These are phyloP conservation scores for Solanum sejunctum DNA, from an alignment of 257 asterid genomes.

Conservation along the genomic window DNA sequence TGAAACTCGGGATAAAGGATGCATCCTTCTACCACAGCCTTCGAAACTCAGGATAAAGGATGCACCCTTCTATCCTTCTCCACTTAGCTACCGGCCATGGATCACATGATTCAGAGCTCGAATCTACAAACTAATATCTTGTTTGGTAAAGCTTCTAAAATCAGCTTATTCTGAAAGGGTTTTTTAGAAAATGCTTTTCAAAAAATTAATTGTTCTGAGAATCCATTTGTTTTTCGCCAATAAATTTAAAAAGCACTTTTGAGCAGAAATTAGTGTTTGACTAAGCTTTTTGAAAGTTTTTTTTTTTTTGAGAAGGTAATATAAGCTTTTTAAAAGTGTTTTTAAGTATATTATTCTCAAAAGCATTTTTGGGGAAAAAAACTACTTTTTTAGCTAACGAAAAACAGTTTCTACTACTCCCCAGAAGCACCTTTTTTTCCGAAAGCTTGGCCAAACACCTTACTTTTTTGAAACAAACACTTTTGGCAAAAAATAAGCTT, in stretches of 20 bases:
- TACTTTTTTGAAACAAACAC: not conserved
- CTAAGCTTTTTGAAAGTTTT: not conserved
- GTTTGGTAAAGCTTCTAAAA: not conserved
- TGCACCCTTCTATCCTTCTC: not conserved
- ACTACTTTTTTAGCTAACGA: not conserved
- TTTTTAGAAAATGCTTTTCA: not conserved
- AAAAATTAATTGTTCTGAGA: too few relatives aligned
- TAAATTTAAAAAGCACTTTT: not conserved
- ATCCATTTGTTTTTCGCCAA: not conserved
- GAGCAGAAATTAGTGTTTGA: not conserved
- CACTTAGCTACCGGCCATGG: not conserved
- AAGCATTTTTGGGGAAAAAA: too few relatives aligned
- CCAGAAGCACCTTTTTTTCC: not conserved
- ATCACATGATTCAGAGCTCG: not conserved
- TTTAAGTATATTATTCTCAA: not conserved
- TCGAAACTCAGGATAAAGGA: not conserved
- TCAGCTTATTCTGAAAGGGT: too few relatives aligned
- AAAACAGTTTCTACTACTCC: not conserved
- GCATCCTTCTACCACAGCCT: not conserved
- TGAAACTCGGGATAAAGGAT: not conserved
- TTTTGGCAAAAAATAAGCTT: not conserved
- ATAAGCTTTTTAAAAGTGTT: not conserved
- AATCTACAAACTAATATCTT: not conserved
- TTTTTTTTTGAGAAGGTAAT: too few relatives aligned
- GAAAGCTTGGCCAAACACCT: not conserved